These are phyloP conservation scores for Aphanomyces stellatus DNA, from an alignment of 352 stramenopile species.

Conservation along the genomic window DNA sequence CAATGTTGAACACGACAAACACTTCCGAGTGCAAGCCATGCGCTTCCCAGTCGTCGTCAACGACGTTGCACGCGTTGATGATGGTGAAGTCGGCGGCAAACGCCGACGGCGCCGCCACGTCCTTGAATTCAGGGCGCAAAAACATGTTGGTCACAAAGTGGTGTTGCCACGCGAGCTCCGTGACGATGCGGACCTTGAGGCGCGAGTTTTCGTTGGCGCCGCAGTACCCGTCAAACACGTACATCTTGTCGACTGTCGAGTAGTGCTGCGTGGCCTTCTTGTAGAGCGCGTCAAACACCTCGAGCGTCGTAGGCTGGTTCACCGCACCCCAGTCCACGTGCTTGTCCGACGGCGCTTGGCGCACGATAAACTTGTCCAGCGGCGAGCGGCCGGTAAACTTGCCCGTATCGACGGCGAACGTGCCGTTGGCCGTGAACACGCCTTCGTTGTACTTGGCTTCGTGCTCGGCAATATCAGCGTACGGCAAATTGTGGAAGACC, in stretches of 20 bases:
- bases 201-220: constrained; percentile 51
- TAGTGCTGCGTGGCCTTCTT: constrained; percentile 45
- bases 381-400: constrained; percentile 54
- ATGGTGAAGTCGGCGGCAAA: constrained; percentile 54
- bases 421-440: constrained; percentile 45
- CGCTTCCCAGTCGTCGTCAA: constrained; percentile 46
- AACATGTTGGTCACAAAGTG: constrained; percentile 71
- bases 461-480: constrained; percentile 37
- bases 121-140: constrained; percentile 48
- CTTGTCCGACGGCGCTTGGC: constrained; percentile 36
- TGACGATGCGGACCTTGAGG: constrained; percentile 48
- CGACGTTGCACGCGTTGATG: constrained; percentile 55
- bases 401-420: constrained; percentile 52
- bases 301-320: constrained; percentile 45
- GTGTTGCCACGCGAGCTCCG: constrained; percentile 52
- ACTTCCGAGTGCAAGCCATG: constrained; percentile 49
- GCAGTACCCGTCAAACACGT: constrained; percentile 56
- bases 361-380: constrained; percentile 60
- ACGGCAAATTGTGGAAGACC: constrained; percentile 48
- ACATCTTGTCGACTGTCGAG: constrained; percentile 40
- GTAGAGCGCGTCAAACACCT: constrained; percentile 41
- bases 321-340: constrained; percentile 45
- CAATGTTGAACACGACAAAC: constrained; percentile 64
- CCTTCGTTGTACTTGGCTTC: constrained; percentile 44
- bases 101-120: constrained; percentile 27